phyloP scores from a whole-genome alignment of 176 grass and related monocot species.

The Bolboschoenus planiculmis region DNA sequence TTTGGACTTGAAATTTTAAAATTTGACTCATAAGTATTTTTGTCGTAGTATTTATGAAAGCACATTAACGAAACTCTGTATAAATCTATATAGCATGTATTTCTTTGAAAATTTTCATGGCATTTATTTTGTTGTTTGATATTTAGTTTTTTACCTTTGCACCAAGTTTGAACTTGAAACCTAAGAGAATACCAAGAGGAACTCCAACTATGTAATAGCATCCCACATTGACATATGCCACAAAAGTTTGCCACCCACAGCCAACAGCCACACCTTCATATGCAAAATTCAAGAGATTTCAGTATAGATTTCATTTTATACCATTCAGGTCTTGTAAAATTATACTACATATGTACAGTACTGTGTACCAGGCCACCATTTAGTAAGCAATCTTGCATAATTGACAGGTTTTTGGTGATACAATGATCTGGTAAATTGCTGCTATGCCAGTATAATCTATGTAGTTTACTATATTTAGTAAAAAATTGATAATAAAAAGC shows the following conservation, averaged over 20 bases:
- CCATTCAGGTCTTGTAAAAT: not conserved
- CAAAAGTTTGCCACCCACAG: conserved; percentile 85
- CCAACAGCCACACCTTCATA: conserved; percentile 75
- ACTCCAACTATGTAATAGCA: conserved; percentile 79
- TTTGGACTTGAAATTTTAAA: no score
- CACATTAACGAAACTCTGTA: no score
- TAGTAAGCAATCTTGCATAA: not conserved
- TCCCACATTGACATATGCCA: conserved; percentile 84
- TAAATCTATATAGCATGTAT: not conserved
- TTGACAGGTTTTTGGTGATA: not conserved
- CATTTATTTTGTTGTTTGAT: not conserved
- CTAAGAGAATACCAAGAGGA: conserved; percentile 51
- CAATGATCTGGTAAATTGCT: not conserved
- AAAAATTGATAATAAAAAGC: no score
- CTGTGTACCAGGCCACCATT: not conserved
- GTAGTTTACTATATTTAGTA: no score
- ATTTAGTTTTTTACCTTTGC: conserved; percentile 56
- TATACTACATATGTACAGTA: not conserved
- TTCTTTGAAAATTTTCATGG: not conserved
- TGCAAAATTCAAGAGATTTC: not conserved
- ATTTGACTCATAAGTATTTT: no score
- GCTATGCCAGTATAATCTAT: not conserved
- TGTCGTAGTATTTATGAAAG: no score
- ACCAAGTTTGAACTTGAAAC: conserved; percentile 60
- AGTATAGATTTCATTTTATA: not conserved